Percentiles rank a stretch among this genome's conserved stretches.
Conservation (phyloP, 2,329 filamentous ascomycete genomes). For the Salinomyces thailandicus region DNA sequence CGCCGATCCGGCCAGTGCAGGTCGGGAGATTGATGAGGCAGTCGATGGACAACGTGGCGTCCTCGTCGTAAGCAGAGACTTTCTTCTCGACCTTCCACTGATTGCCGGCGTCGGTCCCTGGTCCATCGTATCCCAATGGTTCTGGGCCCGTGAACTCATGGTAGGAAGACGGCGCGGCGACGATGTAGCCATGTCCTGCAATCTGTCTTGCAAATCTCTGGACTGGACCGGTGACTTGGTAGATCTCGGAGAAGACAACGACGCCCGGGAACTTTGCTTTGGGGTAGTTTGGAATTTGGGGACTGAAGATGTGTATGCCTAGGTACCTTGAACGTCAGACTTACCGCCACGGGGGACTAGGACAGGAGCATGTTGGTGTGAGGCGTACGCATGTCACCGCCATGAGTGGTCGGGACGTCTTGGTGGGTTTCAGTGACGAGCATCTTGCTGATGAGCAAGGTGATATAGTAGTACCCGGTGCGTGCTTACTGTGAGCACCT, state of each 20-base stretch:
- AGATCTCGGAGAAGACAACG: slow-evolving; percentile 86
- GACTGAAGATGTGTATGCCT: slow-evolving; percentile 88
- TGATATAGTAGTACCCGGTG: too few species aligned
- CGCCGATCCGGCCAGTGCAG: slow-evolving; percentile 64
- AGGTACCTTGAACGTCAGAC: slow-evolving; percentile 13
- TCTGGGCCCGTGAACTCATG: slow-evolving; percentile 87
- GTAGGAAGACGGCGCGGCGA: slow-evolving; percentile 80
- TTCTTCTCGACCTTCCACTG: slow-evolving; percentile 72
- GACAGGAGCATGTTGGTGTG: neutral
- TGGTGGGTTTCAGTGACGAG: slow-evolving; percentile 38
- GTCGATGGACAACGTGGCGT: slow-evolving; percentile 36
- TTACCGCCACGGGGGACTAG: neutral
- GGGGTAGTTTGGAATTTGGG: slow-evolving; percentile 72
- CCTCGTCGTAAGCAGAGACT: slow-evolving; percentile 68
- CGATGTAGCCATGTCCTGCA: slow-evolving; percentile 85
- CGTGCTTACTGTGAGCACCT: too few species aligned
- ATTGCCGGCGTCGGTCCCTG: slow-evolving; percentile 81
- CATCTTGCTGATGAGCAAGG: too few species aligned
- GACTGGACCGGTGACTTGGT: slow-evolving; percentile 90
- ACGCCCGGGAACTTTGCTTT: slow-evolving; percentile 84
- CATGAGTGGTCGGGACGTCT: slow-evolving; percentile 50
- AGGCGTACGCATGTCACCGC: slow-evolving; percentile 48
- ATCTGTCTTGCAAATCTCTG: slow-evolving; percentile 84
- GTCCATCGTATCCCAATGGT: slow-evolving; percentile 71
- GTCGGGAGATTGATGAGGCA: slow-evolving; percentile 32